These are phyloP conservation scores for Ettlia oleoabundans DNA, from an alignment of 139 green algal species.

Conservation along the genomic window DNA sequence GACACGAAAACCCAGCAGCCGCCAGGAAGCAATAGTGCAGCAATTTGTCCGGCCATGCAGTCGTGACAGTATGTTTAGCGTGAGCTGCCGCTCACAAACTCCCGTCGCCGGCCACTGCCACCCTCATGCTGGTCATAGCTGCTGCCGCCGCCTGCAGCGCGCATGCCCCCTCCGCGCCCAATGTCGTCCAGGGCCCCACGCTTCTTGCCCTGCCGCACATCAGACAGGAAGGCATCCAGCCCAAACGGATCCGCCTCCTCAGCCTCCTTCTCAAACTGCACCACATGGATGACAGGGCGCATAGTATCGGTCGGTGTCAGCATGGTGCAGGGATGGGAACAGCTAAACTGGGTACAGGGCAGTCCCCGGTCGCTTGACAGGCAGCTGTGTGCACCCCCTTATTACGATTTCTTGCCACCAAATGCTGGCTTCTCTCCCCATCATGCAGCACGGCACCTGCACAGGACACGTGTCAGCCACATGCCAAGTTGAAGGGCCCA, in stretches of 20 bases:
- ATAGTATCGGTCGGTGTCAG: not conserved
- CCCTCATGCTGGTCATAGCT: slow-evolving; percentile 60
- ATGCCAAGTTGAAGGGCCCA: too few species aligned
- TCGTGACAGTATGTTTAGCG: not conserved
- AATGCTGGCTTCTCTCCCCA: too few species aligned
- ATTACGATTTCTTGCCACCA: too few species aligned
- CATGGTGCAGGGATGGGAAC: too few species aligned
- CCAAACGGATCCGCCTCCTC: slow-evolving; percentile 95
- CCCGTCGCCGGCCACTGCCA: slow-evolving; percentile 50
- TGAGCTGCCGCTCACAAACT: slow-evolving; percentile 47
- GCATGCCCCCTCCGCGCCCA: slow-evolving; percentile 71
- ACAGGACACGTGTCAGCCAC: too few species aligned
- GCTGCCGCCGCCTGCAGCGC: slow-evolving; percentile 69
- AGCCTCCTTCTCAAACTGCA: slow-evolving; percentile 91
- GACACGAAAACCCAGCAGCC: too few species aligned
- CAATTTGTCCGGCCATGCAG: too few species aligned
- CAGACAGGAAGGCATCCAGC: slow-evolving; percentile 87
- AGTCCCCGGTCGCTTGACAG: too few species aligned
- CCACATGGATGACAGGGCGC: not conserved
- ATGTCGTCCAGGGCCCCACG: slow-evolving; percentile 65
- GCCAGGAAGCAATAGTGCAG: not conserved
- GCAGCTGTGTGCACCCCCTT: too few species aligned
- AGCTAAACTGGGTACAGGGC: too few species aligned
- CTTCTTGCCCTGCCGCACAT: slow-evolving; percentile 71
- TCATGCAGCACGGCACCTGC: too few species aligned